phyloP scores from a whole-genome alignment of 495 filamentous ascomycete genomes.

The Cairneyella variabilis region DNA sequence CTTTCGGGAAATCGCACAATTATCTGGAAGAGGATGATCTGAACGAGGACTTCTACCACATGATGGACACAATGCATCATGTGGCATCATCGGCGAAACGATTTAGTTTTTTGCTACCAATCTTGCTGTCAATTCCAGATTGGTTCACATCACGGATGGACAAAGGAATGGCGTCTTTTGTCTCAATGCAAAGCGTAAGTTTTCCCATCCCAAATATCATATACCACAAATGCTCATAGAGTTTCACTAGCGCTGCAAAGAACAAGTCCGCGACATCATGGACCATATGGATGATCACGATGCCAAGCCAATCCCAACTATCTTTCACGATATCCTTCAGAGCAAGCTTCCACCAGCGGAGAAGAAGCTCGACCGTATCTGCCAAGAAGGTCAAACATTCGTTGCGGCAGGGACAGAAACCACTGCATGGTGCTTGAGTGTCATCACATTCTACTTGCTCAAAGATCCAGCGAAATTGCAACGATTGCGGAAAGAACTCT shows the following conservation, averaged over 20 bases:
- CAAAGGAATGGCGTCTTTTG: conserved; percentile 13
- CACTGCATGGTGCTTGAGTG: conserved; percentile 22
- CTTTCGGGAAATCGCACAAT: conserved; percentile 1
- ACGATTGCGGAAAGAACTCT: conserved; percentile 29
- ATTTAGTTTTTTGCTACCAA: conserved; percentile 7
- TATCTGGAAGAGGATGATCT: conserved; percentile 7
- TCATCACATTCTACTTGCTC: conserved; percentile 31
- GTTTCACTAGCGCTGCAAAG: not conserved
- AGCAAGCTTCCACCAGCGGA: conserved; percentile 21
- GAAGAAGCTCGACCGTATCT: conserved; percentile 26
- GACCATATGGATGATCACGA: not conserved
- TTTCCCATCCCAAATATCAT: not conserved
- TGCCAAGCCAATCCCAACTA: not conserved
- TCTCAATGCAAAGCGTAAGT: conserved; percentile 8
- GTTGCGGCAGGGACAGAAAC: conserved; percentile 9
- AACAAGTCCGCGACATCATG: not conserved
- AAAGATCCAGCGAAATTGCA: conserved; percentile 21
- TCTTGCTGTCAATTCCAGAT: conserved; percentile 7
- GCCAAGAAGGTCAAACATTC: conserved; percentile 28
- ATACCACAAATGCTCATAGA: no score
- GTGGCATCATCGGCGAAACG: conserved; percentile 1
- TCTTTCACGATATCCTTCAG: conserved; percentile 2
- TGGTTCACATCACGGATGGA: conserved; percentile 2
- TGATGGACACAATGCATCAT: conserved; percentile 6
- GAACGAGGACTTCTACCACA: not conserved